Percentiles rank a stretch among this genome's conserved stretches.
Evolutionary conservation across 2,329 filamentous ascomycete genomes (phyloP).

Genomic region (Colletotrichum theobromicola): DNA sequence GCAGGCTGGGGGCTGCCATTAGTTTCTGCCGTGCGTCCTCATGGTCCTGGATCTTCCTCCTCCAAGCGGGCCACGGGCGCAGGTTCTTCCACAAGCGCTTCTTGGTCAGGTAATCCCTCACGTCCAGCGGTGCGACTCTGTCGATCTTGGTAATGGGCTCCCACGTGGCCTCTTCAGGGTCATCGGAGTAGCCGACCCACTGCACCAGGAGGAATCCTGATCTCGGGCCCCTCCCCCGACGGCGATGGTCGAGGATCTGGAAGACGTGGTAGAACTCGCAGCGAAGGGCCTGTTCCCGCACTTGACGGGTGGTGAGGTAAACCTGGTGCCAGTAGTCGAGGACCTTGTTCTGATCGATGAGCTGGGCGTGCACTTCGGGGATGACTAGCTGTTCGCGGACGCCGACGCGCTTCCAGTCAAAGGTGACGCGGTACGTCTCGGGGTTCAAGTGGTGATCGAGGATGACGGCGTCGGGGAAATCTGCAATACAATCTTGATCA

Average conservation of each 20-base stretch:
- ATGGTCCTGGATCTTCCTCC: neutral
- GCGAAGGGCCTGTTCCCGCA: neutral
- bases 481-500: neutral
- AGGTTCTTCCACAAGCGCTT: neutral
- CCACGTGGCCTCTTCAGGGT: neutral
- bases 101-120: neutral
- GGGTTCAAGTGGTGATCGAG: neutral
- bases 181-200: neutral
- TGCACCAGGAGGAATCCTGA: neutral
- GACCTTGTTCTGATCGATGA: neutral
- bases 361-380: neutral
- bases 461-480: neutral
- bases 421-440: neutral
- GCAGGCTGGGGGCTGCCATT: neutral
- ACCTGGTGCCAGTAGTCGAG: neutral
- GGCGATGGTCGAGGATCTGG: neutral
- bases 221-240: neutral
- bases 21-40: neutral
- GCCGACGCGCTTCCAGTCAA: neutral
- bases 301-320: neutral
- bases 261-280: neutral
- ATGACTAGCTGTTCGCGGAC: neutral
- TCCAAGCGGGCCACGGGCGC: neutral
- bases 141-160: neutral
- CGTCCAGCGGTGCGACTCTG: neutral